A percentile compares a stretch with the other conserved stretches of the same genome.
Evolutionary conservation across 345 rosid species (phyloP).

Genomic region (Eucalyptus coolabah): DNA sequence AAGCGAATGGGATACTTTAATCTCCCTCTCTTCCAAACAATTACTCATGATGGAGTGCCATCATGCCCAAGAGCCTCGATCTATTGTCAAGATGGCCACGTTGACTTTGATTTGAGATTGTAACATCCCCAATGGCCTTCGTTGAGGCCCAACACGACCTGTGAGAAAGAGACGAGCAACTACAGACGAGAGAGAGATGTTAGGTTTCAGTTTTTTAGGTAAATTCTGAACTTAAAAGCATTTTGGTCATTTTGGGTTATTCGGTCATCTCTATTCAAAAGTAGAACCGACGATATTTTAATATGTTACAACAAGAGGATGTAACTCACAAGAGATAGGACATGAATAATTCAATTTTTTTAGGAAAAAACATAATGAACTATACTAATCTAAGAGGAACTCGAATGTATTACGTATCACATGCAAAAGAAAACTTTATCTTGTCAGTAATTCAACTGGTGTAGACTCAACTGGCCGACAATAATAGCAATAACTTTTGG

Average conservation of each 20-base stretch:
- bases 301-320: background rate
- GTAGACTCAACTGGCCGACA: background rate
- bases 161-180: too few relatives aligned
- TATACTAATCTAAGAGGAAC: background rate
- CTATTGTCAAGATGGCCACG: too few relatives aligned
- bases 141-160: too few relatives aligned
- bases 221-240: background rate
- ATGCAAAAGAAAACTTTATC: background rate
- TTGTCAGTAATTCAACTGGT: background rate
- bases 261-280: background rate
- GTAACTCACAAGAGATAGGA: background rate
- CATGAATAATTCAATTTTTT: background rate
- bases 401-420: background rate
- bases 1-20: too few relatives aligned
- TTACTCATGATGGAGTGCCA: too few relatives aligned
- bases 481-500: background rate
- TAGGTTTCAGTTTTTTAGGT: background rate
- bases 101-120: too few relatives aligned
- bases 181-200: background rate
- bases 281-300: background rate
- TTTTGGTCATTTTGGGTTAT: background rate
- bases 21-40: too few relatives aligned
- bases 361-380: background rate
- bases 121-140: too few relatives aligned
- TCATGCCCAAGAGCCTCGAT: too few relatives aligned